A percentile compares a stretch with the other conserved stretches of the same genome.
phyloP scores from a whole-genome alignment of 139 green algal species.

The Parachlorella kessleri region DNA sequence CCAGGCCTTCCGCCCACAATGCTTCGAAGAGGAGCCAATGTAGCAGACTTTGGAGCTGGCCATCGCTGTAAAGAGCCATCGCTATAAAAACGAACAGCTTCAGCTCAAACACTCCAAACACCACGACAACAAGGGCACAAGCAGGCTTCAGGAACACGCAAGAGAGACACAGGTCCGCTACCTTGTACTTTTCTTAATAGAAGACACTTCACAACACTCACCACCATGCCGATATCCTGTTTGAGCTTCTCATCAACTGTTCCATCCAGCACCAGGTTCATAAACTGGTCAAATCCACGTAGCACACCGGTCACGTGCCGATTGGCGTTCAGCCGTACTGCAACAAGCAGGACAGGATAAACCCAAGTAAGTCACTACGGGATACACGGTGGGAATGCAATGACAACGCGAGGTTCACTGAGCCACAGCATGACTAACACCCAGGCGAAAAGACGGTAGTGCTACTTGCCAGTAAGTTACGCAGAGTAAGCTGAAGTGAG shows the following conservation, averaged over 20 bases:
- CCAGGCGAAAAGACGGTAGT: no score
- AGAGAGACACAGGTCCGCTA: not conserved
- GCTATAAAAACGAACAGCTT: not conserved
- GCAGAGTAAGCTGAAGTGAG: no score
- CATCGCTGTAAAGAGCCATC: no score
- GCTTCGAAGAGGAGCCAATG: no score
- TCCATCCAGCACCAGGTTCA: conserved; percentile 98
- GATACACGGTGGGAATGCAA: not conserved
- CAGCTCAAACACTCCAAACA: not conserved
- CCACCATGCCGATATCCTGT: conserved; percentile 97
- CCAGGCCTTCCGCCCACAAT: no score
- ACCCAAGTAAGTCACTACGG: not conserved
- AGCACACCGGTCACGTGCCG: conserved; percentile 93
- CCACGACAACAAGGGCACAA: not conserved
- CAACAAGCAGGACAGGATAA: conserved; percentile 5
- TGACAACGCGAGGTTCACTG: no score
- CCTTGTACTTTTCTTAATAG: not conserved
- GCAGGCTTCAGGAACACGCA: not conserved
- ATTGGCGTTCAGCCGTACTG: conserved; percentile 94
- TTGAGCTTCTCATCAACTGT: conserved; percentile 92
- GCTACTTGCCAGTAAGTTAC: no score
- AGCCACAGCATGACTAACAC: no score
- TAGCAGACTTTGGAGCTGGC: no score
- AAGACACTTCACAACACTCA: conserved; percentile 36
- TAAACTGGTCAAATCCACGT: conserved; percentile 98